Evolutionary conservation across 768 basidiomycete species (phyloP).

Genomic region (Mycena galopus): DNA sequence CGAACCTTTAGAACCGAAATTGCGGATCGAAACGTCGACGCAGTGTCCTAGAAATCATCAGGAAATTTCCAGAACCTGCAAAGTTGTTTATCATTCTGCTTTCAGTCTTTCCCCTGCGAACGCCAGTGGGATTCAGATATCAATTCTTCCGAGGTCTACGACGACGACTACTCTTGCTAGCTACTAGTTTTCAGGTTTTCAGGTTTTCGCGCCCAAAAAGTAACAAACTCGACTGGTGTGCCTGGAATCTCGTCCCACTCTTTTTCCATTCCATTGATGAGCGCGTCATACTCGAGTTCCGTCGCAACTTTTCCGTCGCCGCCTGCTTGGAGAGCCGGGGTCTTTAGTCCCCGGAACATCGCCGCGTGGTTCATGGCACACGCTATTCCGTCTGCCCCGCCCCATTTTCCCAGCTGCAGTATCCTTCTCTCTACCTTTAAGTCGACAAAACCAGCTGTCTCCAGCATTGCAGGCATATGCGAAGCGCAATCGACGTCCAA

Average conservation of each 20-base stretch:
- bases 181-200: too few relatives aligned
- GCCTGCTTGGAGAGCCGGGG: slow-evolving; percentile 18
- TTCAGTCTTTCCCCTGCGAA: too few relatives aligned
- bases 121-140: too few relatives aligned
- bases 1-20: too few relatives aligned
- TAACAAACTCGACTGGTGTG: slow-evolving; percentile 15
- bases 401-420: slow-evolving; percentile 30
- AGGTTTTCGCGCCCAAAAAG: slow-evolving; percentile 27
- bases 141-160: too few relatives aligned
- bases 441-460: slow-evolving; percentile 24
- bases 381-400: slow-evolving; percentile 20
- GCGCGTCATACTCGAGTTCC: slow-evolving; percentile 19
- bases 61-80: too few relatives aligned
- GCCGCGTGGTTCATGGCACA: slow-evolving; percentile 18
- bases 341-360: slow-evolving; percentile 19
- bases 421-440: slow-evolving; percentile 11
- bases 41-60: too few relatives aligned
- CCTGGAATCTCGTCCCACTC: slow-evolving; percentile 26
- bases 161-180: too few relatives aligned
- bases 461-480: slow-evolving; percentile 25
- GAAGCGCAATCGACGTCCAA: slow-evolving; percentile 13
- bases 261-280: slow-evolving; percentile 7
- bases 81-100: too few relatives aligned
- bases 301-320: slow-evolving; percentile 10
- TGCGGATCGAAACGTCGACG: too few relatives aligned